A percentile compares a stretch with the other conserved stretches of the same genome.
Evolutionary conservation across 2,329 filamentous ascomycete species (phyloP).

Genomic region (Aspergillus piperis): DNA sequence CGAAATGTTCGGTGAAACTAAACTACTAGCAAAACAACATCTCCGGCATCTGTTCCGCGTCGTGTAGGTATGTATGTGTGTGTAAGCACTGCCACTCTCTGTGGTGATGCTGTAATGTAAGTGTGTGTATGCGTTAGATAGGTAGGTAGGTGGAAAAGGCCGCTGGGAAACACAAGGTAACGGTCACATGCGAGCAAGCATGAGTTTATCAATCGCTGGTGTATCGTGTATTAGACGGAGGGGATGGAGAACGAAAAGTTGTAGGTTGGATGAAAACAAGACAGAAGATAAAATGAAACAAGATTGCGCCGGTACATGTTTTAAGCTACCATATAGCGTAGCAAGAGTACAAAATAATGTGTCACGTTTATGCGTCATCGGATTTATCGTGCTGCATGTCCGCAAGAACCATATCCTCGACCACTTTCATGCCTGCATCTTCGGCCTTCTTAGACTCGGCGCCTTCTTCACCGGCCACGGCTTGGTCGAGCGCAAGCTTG

Average conservation of each 20-base stretch:
- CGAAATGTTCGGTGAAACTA: no score
- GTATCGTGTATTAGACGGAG: not conserved
- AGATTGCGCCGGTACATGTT: not conserved
- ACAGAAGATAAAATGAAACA: not conserved
- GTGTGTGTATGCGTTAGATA: no score
- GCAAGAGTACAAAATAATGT: not conserved
- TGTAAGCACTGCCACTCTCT: no score
- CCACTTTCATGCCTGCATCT: constrained; percentile 51
- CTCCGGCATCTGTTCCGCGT: no score
- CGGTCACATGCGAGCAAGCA: not conserved
- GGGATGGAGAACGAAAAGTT: not conserved
- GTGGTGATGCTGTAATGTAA: no score
- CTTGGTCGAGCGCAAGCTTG: constrained; percentile 84
- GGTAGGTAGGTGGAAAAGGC: not conserved
- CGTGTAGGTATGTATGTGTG: no score
- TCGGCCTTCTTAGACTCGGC: constrained; percentile 54
- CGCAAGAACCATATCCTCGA: constrained; percentile 53
- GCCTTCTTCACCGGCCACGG: constrained; percentile 62
- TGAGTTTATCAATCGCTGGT: not conserved
- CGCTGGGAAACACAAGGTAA: not conserved
- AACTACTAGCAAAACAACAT: no score
- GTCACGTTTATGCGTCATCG: not conserved
- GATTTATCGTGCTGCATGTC: constrained; percentile 34
- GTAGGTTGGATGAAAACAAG: not conserved
- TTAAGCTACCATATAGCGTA: not conserved